Percentiles rank a stretch among this genome's conserved stretches.
Evolutionary conservation across 345 rosid species (phyloP).

Genomic region (Salix exigua): DNA sequence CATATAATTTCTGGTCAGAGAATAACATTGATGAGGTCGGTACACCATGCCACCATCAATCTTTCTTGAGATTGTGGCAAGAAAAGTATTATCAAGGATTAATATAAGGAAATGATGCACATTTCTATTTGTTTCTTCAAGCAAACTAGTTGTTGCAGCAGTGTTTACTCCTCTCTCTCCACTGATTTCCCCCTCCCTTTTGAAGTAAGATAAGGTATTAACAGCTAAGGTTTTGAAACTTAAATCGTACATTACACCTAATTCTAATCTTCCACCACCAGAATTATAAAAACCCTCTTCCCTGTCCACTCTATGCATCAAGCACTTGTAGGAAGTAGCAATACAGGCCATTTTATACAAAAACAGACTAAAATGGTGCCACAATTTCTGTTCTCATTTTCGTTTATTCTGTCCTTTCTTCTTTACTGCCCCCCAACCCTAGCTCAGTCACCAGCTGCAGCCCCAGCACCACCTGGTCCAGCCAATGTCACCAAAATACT

Average conservation of each 20-base stretch:
- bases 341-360: not conserved
- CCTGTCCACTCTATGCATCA: not conserved
- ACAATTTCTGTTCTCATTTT: not conserved
- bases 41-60: not conserved
- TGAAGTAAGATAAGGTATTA: not conserved
- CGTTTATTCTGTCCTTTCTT: not conserved
- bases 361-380: not conserved
- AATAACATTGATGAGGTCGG: not conserved
- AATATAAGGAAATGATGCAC: not conserved
- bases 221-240: not conserved
- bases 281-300: not conserved
- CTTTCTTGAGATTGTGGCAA: not conserved
- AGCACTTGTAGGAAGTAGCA: not conserved
- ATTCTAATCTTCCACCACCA: not conserved
- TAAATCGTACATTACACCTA: not conserved
- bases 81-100: not conserved
- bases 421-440: not conserved
- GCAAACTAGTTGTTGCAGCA: not conserved
- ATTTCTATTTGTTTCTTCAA: not conserved
- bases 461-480: slow-evolving; percentile 26
- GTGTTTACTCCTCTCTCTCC: not conserved
- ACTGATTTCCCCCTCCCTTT: not conserved
- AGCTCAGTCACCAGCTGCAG: slow-evolving; percentile 4
- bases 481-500: slow-evolving; percentile 35
- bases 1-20: not conserved